phyloP scores from a whole-genome alignment of 2,329 filamentous ascomycete genomes.

The Fusarium pseudograminearum region DNA sequence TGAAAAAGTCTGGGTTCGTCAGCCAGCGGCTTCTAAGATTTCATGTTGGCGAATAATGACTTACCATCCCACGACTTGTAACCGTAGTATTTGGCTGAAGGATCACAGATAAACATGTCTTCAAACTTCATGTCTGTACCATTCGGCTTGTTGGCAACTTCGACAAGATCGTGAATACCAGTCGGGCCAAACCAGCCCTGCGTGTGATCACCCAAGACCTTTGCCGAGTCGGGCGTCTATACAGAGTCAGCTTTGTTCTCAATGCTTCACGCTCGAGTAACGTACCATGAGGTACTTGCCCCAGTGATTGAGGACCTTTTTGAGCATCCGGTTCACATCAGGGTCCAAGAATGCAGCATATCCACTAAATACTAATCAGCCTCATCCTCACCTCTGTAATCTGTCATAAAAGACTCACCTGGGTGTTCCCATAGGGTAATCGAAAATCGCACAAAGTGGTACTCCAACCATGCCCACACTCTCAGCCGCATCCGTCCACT shows the following conservation, averaged over 20 bases:
- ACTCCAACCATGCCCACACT: slow-evolving; percentile 66
- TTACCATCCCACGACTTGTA: slow-evolving; percentile 75
- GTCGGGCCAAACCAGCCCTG: slow-evolving; percentile 68
- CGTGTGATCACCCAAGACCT: slow-evolving; percentile 59
- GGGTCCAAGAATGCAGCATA: slow-evolving; percentile 67
- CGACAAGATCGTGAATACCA: slow-evolving; percentile 61
- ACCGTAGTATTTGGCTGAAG: slow-evolving; percentile 65
- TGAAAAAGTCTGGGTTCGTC: slow-evolving; percentile 68
- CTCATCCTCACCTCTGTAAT: no score
- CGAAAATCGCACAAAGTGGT: slow-evolving; percentile 66
- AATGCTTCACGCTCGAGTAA: background rate
- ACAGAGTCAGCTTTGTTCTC: background rate
- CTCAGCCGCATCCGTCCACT: slow-evolving; percentile 65
- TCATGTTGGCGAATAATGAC: slow-evolving; percentile 12
- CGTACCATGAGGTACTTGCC: slow-evolving; percentile 63
- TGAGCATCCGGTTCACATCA: slow-evolving; percentile 65
- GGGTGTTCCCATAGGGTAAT: slow-evolving; percentile 68
- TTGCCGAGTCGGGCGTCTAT: slow-evolving; percentile 64
- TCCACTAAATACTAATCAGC: slow-evolving; percentile 48
- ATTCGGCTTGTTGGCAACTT: slow-evolving; percentile 62
- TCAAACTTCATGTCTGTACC: slow-evolving; percentile 63
- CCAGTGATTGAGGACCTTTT: slow-evolving; percentile 69
- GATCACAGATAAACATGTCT: slow-evolving; percentile 71
- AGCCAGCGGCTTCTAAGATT: background rate
- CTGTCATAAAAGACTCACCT: slow-evolving; percentile 54